Evolutionary conservation across 1,284 basidiomycete species (phyloP).

Genomic region (Cutaneotrichosporon sp.): DNA sequence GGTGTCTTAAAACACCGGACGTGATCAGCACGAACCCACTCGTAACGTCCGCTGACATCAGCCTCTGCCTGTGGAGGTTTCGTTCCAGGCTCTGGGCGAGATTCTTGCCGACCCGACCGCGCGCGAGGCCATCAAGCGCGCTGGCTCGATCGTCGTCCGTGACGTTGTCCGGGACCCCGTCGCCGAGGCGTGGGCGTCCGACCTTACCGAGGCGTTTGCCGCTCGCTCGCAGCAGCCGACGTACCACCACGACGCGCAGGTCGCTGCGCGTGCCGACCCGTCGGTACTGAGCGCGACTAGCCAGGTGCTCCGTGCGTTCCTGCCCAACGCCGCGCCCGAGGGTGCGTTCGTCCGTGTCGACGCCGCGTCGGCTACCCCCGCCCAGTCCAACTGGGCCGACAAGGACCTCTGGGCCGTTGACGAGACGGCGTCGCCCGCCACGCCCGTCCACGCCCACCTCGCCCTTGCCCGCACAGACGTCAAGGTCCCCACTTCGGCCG

Average conservation of each 20-base stretch:
- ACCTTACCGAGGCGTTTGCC: slow-evolving; percentile 12
- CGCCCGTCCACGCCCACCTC: slow-evolving; percentile 33
- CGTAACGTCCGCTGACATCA: not conserved
- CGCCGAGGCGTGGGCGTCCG: slow-evolving; percentile 31
- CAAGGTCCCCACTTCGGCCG: slow-evolving; percentile 22
- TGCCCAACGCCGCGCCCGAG: slow-evolving; percentile 7
- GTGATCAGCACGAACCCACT: not conserved
- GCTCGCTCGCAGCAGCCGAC: slow-evolving; percentile 18
- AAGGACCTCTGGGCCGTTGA: slow-evolving; percentile 16
- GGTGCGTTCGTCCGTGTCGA: slow-evolving; percentile 28
- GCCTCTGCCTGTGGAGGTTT: slow-evolving; percentile 23
- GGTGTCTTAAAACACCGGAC: not conserved
- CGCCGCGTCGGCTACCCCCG: slow-evolving; percentile 7
- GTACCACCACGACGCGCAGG: slow-evolving; percentile 33
- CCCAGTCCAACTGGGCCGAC: slow-evolving; percentile 12
- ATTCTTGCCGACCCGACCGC: slow-evolving; percentile 19
- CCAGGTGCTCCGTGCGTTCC: slow-evolving; percentile 23
- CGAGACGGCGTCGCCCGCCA: slow-evolving; percentile 4
- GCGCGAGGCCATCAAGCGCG: slow-evolving; percentile 10
- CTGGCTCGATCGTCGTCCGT: slow-evolving; percentile 33
- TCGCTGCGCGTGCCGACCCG: slow-evolving; percentile 34
- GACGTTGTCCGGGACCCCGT: slow-evolving; percentile 39
- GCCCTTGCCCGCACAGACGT: slow-evolving; percentile 30
- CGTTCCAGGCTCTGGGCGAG: slow-evolving; percentile 27
- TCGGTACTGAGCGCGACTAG: slow-evolving; percentile 32